phyloP scores from a whole-genome alignment of 1,139 yeast species.

The Debaryomyces fabryi region DNA sequence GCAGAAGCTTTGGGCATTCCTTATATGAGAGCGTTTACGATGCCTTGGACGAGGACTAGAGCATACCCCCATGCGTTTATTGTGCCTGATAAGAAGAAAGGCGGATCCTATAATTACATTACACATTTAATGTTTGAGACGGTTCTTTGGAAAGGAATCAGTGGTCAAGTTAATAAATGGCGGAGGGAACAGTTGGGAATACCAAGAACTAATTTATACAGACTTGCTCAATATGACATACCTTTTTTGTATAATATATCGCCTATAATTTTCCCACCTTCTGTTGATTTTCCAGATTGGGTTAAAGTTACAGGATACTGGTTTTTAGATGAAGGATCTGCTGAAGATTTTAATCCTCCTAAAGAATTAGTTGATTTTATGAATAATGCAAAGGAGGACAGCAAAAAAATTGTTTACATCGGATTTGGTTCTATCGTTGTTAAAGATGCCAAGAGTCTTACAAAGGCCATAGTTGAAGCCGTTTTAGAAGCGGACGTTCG shows the following conservation, averaged over 20 bases:
- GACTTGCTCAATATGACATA: constrained; percentile 73
- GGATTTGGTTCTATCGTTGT: constrained; percentile 98
- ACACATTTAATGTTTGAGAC: constrained; percentile 93
- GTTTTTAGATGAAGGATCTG: constrained; percentile 78
- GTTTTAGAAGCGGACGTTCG: constrained; percentile 78
- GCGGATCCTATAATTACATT: constrained; percentile 88
- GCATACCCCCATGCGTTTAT: constrained; percentile 96
- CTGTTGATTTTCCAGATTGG: constrained; percentile 95
- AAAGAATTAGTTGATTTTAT: constrained; percentile 61
- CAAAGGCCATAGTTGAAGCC: constrained; percentile 76
- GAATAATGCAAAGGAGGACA: constrained; percentile 57
- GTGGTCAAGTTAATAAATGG: constrained; percentile 90
- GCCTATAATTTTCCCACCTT: constrained; percentile 86
- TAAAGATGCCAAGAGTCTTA: constrained; percentile 73
- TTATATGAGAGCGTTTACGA: constrained; percentile 91
- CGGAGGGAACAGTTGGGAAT: constrained; percentile 66
- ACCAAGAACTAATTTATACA: constrained; percentile 68
- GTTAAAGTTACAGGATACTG: constrained; percentile 93
- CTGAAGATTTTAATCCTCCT: constrained; percentile 65
- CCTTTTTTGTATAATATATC: constrained; percentile 91
- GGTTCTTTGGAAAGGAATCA: constrained; percentile 90
- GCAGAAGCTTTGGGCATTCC: constrained; percentile 92
- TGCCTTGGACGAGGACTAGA: constrained; percentile 97
- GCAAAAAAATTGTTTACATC: constrained; percentile 78
- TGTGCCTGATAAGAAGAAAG: constrained; percentile 90